These are phyloP conservation scores for Phyllosticta citribraziliensis DNA, from an alignment of 2,329 filamentous ascomycete genomes.

Conservation along the genomic window DNA sequence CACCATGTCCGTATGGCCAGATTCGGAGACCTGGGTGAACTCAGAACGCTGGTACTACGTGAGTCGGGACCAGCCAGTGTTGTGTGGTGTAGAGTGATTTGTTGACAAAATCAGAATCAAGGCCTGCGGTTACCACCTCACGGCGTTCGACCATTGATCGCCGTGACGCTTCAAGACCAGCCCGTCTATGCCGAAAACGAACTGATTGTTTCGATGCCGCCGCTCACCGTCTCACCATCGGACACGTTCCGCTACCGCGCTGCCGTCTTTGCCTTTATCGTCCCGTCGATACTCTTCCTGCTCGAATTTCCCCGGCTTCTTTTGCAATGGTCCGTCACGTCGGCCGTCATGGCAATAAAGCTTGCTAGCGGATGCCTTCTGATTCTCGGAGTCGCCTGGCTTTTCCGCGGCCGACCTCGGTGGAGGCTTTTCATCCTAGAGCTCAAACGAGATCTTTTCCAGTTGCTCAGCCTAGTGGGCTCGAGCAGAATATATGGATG, in stretches of 20 bases:
- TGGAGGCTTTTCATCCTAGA: not conserved
- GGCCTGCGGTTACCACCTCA: not conserved
- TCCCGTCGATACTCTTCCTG: not conserved
- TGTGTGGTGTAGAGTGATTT: not conserved
- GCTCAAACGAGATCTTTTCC: not conserved
- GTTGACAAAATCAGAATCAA: not conserved
- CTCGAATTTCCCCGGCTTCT: not conserved
- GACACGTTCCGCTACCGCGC: not conserved
- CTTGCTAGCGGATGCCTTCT: not conserved
- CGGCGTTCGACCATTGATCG: constrained; percentile 1
- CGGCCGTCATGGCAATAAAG: not conserved
- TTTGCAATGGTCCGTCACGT: not conserved
- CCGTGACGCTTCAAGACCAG: not conserved
- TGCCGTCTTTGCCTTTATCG: not conserved
- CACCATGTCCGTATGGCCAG: constrained; percentile 5
- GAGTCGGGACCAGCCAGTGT: not conserved
- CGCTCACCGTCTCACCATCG: not conserved
- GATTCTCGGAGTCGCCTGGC: not conserved
- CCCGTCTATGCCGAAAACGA: not conserved
- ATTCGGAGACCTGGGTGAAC: not conserved
- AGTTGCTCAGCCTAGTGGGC: not conserved
- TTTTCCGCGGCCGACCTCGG: not conserved
- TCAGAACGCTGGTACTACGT: not conserved
- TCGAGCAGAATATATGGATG: not conserved
- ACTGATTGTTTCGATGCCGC: not conserved